phyloP scores from a whole-genome alignment of 495 filamentous ascomycete species.

The Podospora australis region DNA sequence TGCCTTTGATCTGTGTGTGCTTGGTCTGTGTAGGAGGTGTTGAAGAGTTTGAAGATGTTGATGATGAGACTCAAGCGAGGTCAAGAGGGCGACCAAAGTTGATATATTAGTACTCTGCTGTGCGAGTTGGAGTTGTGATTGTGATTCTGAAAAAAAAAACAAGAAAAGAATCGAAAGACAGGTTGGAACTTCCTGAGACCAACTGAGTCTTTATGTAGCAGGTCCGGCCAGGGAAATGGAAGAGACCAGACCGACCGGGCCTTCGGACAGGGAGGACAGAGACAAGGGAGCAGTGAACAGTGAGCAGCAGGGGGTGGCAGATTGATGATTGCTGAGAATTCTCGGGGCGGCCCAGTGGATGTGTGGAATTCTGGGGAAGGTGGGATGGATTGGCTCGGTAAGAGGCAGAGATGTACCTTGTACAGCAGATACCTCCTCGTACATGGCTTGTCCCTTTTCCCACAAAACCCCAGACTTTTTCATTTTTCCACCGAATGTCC shows the following conservation, averaged over 20 bases:
- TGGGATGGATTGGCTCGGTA: constrained; percentile 1
- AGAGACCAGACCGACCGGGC: constrained; percentile 7
- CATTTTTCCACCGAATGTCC: background rate
- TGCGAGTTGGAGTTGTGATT: constrained; percentile 6
- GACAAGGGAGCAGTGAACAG: background rate
- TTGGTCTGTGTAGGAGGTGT: background rate
- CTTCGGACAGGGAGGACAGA: constrained; percentile 11
- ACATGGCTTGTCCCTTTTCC: constrained; percentile 4
- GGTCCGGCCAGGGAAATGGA: constrained; percentile 12
- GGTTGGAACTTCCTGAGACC: constrained; percentile 4
- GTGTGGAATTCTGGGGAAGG: constrained; percentile 19
- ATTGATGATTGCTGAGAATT: constrained; percentile 11
- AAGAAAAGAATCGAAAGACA: constrained; percentile 3
- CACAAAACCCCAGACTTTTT: constrained; percentile 3
- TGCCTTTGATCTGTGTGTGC: too few relatives aligned
- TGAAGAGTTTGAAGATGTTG: background rate
- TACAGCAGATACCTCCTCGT: background rate
- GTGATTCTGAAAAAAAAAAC: constrained; percentile 12
- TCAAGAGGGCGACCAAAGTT: constrained; percentile 9
- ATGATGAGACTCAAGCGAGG: background rate
- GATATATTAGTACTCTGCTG: constrained; percentile 18
- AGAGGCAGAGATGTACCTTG: constrained; percentile 1
- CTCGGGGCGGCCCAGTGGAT: constrained; percentile 8
- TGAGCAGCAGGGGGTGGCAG: background rate
- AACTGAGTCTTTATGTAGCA: constrained; percentile 13